Evolutionary conservation across 2,329 filamentous ascomycete genomes (phyloP).

Genomic region (Sclerotinia subarctica): DNA sequence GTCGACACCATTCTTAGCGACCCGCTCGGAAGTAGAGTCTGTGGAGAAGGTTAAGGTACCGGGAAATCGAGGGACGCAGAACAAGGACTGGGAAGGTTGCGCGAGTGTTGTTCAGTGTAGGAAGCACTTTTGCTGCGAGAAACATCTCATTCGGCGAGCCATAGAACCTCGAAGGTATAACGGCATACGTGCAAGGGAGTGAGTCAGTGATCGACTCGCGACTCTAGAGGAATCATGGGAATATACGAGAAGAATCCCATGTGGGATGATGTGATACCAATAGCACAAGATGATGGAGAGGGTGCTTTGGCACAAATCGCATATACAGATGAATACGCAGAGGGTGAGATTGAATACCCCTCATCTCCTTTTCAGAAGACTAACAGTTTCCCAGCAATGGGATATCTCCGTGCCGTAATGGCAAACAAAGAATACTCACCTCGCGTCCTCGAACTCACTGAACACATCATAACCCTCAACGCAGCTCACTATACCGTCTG

Average conservation of each 20-base stretch:
- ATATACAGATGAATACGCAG: constrained; percentile 84
- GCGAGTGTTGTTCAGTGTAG: background rate
- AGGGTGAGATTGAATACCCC: constrained; percentile 49
- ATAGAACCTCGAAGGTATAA: background rate
- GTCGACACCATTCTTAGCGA: background rate
- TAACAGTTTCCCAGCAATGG: constrained; percentile 60
- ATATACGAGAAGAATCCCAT: constrained; percentile 53
- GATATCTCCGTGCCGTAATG: constrained; percentile 93
- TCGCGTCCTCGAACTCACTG: constrained; percentile 75
- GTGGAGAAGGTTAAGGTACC: background rate
- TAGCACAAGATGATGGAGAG: constrained; percentile 79
- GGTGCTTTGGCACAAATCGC: constrained; percentile 87
- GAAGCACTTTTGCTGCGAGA: background rate
- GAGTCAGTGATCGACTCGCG: background rate
- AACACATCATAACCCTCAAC: constrained; percentile 88
- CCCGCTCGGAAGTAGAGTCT: background rate
- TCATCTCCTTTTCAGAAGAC: background rate
- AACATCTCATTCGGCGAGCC: background rate
- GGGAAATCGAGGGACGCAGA: background rate
- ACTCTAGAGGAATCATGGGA: constrained; percentile 25
- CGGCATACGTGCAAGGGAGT: background rate
- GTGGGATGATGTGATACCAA: constrained; percentile 82
- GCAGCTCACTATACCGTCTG: constrained; percentile 98
- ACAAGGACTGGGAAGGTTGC: background rate
- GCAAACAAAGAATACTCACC: constrained; percentile 77